Evolutionary conservation across 345 rosid genomes (phyloP).

Genomic region (Eucalyptus cladocalyx): DNA sequence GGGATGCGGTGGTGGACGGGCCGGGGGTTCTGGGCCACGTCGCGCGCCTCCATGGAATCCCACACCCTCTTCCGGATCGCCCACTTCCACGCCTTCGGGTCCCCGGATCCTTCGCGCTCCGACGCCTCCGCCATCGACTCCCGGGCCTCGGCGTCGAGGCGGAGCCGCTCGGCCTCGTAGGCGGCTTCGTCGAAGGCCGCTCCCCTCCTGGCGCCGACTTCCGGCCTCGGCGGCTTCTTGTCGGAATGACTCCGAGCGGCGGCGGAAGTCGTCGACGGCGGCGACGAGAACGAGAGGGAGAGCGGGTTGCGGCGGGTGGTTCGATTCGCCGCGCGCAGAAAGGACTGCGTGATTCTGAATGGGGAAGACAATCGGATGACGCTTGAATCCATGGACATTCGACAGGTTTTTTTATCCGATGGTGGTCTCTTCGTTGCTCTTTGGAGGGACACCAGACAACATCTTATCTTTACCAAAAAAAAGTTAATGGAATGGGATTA

Average conservation of each 20-base stretch:
- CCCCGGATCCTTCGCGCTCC: constrained; percentile 19
- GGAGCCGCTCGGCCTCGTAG: constrained; percentile 52
- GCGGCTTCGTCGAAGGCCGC: constrained; percentile 37
- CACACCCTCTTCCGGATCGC: constrained; percentile 61
- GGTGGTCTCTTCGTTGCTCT: background rate
- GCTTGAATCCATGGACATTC: constrained; percentile 3
- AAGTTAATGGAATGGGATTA: background rate
- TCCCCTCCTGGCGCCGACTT: background rate
- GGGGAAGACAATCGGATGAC: constrained; percentile 31
- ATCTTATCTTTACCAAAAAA: background rate
- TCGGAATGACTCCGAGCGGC: background rate
- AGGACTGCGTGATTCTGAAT: background rate
- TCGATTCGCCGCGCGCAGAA: background rate
- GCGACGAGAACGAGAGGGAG: background rate
- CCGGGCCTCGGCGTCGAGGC: constrained; percentile 61
- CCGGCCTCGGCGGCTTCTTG: constrained; percentile 6
- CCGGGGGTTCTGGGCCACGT: constrained; percentile 64
- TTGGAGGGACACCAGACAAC: background rate
- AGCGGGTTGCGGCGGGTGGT: background rate
- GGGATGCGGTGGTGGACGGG: constrained; percentile 94
- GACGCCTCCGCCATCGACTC: constrained; percentile 57
- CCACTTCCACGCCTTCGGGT: constrained; percentile 95
- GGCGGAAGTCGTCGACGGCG: background rate
- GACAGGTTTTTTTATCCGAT: background rate
- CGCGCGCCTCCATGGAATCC: constrained; percentile 78